A percentile compares a stretch with the other conserved stretches of the same genome.
phyloP scores from a whole-genome alignment of 768 basidiomycete species.

The Boletellus emodensis region DNA sequence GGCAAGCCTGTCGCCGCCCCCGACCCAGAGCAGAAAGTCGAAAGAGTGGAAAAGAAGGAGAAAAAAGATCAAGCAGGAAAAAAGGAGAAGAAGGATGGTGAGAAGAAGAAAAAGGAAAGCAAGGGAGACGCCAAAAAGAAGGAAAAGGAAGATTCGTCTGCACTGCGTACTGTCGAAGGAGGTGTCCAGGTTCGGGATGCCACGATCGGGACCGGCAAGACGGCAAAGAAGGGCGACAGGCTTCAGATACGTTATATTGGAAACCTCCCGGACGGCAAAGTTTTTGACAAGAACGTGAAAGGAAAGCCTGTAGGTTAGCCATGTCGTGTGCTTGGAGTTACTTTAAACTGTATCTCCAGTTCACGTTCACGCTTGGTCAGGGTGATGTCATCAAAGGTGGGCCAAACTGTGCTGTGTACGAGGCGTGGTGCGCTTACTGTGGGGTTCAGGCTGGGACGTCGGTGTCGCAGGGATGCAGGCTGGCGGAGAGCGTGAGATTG shows the following conservation, averaged over 20 bases:
- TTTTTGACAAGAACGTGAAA: constrained; percentile 78
- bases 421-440: constrained; percentile 1
- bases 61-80: constrained; percentile 58
- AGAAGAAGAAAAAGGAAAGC: constrained; percentile 34
- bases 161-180: constrained; percentile 45
- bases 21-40: constrained; percentile 22
- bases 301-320: constrained; percentile 71
- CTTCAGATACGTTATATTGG: constrained; percentile 92
- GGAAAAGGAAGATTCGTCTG: constrained; percentile 23
- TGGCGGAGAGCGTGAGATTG: constrained; percentile 81
- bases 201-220: constrained; percentile 78
- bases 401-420: constrained; percentile 7
- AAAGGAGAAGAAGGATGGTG: constrained; percentile 29
- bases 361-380: constrained; percentile 74
- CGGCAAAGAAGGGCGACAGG: constrained; percentile 80
- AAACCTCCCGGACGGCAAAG: constrained; percentile 70
- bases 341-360: constrained; percentile 36
- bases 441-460: constrained; percentile 73
- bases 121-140: constrained; percentile 27
- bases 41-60: constrained; percentile 47
- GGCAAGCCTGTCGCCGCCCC: constrained; percentile 38
- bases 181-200: constrained; percentile 77
- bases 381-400: constrained; percentile 91
- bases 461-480: constrained; percentile 91
- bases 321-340: constrained; percentile 7